phyloP scores from a whole-genome alignment of 2,329 filamentous ascomycete species.

The Penicillium olsonii region DNA sequence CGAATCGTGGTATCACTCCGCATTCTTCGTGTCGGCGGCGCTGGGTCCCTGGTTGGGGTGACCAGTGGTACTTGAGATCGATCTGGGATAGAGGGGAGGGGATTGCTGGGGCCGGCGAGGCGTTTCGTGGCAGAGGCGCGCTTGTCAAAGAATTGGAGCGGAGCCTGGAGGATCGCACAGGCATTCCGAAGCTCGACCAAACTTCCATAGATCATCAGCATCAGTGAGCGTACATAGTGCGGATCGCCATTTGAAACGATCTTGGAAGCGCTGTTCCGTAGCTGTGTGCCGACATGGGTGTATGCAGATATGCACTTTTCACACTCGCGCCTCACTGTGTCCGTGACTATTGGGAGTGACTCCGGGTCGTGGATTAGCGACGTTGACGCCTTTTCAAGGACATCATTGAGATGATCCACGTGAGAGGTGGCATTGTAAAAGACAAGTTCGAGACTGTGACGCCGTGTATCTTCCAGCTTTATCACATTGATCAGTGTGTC shows the following conservation, averaged over 20 bases:
- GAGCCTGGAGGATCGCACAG: constrained; percentile 53
- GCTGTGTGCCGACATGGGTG: constrained; percentile 50
- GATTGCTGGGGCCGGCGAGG: constrained; percentile 34
- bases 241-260: constrained; percentile 58
- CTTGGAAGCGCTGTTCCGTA: constrained; percentile 51
- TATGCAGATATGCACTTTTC: constrained; percentile 54
- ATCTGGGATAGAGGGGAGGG: constrained; percentile 26
- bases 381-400: constrained; percentile 52
- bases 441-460: constrained; percentile 56
- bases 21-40: constrained; percentile 46
- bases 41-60: constrained; percentile 51
- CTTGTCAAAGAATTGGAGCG: constrained; percentile 33
- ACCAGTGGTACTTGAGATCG: constrained; percentile 33
- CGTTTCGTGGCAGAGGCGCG: constrained; percentile 29
- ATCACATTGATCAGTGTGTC: constrained; percentile 50
- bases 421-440: constrained; percentile 59
- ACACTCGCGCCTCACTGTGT: constrained; percentile 49
- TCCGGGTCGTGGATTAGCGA: constrained; percentile 54
- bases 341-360: constrained; percentile 40
- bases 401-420: constrained; percentile 58
- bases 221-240: constrained; percentile 59
- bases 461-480: constrained; percentile 47
- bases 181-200: constrained; percentile 62
- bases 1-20: constrained; percentile 55
- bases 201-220: constrained; percentile 61